Evolutionary conservation across 495 filamentous ascomycete species (phyloP).

Genomic region (Parachaetomium inaequale): DNA sequence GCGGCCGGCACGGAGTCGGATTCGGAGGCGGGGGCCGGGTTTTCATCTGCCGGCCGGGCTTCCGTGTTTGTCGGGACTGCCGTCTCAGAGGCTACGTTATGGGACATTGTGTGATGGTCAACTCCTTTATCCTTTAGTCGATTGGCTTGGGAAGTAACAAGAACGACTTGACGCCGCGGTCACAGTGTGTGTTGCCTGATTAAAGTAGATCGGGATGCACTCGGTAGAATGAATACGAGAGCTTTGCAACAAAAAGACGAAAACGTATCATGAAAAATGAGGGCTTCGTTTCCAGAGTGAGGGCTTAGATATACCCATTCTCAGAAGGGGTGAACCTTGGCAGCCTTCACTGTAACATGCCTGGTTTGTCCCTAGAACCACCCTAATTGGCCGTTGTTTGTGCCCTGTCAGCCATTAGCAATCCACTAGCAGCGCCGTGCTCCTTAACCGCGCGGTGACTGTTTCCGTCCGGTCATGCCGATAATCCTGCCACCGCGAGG

Average conservation of each 20-base stretch:
- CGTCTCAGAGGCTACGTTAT: background rate
- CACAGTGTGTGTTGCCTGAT: no score
- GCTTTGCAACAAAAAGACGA: background rate
- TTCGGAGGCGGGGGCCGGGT: background rate
- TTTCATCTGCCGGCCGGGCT: background rate
- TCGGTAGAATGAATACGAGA: no score
- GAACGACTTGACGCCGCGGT: no score
- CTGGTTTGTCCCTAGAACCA: background rate
- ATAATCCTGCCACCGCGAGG: background rate
- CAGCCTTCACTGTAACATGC: background rate
- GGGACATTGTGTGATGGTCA: no score
- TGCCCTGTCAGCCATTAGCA: background rate
- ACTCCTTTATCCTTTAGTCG: no score
- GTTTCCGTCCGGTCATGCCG: background rate
- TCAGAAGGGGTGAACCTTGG: background rate
- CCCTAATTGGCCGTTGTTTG: background rate
- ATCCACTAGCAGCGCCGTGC: background rate
- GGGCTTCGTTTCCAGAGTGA: background rate
- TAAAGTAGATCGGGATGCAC: no score
- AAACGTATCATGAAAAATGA: background rate
- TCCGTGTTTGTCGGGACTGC: background rate
- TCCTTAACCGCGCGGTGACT: constrained; percentile 11
- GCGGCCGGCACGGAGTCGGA: background rate
- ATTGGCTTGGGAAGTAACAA: no score
- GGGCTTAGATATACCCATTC: background rate